phyloP scores from a whole-genome alignment of 2,329 filamentous ascomycete genomes.

The Colletotrichum tabaci region DNA sequence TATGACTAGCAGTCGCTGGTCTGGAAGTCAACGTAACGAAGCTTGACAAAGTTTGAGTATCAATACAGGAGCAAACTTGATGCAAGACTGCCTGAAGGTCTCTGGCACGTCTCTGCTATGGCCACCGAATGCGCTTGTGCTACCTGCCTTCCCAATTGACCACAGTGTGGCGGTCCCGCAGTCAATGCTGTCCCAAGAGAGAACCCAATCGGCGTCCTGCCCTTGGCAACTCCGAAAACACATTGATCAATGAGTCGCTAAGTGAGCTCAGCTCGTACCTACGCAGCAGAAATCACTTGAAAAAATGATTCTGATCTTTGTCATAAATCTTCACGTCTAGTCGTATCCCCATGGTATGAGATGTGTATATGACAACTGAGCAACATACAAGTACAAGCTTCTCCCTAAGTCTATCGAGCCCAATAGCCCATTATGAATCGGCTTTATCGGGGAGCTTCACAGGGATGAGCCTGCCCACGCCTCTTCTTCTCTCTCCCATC shows the following conservation, averaged over 20 bases:
- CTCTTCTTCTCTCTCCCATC: not conserved
- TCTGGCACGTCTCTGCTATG: not conserved
- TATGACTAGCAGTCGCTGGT: too few relatives aligned
- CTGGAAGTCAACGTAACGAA: not conserved
- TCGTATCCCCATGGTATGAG: slow-evolving; percentile 41
- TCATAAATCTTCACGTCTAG: slow-evolving; percentile 24
- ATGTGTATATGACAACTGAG: slow-evolving; percentile 55
- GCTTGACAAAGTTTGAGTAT: not conserved
- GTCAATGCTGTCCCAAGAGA: not conserved
- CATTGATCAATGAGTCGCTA: not conserved
- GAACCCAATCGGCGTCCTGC: too few relatives aligned
- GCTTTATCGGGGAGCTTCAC: slow-evolving; percentile 6
- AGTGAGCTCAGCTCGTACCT: too few relatives aligned
- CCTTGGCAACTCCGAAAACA: not conserved
- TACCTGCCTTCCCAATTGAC: too few relatives aligned
- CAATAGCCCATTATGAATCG: slow-evolving; percentile 33
- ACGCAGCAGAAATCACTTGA: not conserved
- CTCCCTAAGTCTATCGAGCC: slow-evolving; percentile 38
- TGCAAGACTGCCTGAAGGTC: not conserved
- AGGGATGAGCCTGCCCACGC: slow-evolving; percentile 22
- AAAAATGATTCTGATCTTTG: too few relatives aligned
- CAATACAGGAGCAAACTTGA: too few relatives aligned
- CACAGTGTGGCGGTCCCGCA: not conserved
- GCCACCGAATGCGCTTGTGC: not conserved
- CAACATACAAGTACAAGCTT: slow-evolving; percentile 59